A percentile compares a stretch with the other conserved stretches of the same genome.
Conservation (phyloP, 805 yeast species). For the Tetrapisispora namnaoensis region DNA sequence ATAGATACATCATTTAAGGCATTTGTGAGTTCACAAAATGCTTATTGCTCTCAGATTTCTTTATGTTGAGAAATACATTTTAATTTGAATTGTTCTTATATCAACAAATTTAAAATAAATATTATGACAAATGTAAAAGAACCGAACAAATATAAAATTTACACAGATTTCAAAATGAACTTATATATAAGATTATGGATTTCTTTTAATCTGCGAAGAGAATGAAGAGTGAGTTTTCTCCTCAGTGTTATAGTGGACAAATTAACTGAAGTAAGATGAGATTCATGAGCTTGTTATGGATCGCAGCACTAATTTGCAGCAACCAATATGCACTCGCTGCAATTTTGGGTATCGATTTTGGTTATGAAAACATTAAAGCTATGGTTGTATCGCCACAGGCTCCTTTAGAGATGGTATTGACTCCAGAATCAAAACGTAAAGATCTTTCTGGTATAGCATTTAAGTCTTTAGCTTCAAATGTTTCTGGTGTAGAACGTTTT, state of each 20-base stretch:
- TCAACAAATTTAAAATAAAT: too few relatives aligned
- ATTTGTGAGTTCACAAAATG: too few relatives aligned
- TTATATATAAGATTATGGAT: too few relatives aligned
- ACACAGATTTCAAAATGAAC: too few relatives aligned
- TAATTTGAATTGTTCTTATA: too few relatives aligned
- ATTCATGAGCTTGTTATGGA: background rate
- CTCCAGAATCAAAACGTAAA: conserved; percentile 86
- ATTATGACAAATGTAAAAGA: too few relatives aligned
- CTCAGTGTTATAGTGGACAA: background rate
- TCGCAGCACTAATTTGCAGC: background rate
- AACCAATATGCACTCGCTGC: conserved; percentile 36
- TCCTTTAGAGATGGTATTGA: conserved; percentile 76
- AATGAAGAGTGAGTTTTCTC: background rate
- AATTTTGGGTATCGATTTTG: conserved; percentile 79
- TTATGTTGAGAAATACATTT: too few relatives aligned
- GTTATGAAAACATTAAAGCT: conserved; percentile 80
- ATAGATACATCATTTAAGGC: too few relatives aligned
- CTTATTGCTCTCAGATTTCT: too few relatives aligned
- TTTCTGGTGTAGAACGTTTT: conserved; percentile 51
- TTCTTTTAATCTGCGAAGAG: too few relatives aligned
- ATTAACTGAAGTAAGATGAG: background rate
- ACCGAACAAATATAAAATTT: too few relatives aligned
- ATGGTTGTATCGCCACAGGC: conserved; percentile 85
- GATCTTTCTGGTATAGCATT: conserved; percentile 74
- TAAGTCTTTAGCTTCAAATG: conserved; percentile 28